Evolutionary conservation across 176 grass and related monocot genomes (phyloP).

Genomic region (Paspalum notatum): DNA sequence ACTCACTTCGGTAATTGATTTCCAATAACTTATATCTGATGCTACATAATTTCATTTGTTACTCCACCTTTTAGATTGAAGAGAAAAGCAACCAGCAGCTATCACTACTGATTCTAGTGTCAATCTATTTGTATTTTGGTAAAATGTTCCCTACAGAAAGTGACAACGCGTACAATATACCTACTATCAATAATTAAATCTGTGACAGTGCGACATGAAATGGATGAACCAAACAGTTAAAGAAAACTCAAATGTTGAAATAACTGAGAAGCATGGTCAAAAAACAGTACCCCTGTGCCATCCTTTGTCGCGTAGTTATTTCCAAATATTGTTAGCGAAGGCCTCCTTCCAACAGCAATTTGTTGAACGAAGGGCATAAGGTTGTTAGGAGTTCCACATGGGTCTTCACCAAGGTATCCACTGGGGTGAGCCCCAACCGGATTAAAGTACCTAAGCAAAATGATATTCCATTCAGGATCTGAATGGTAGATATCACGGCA

Average conservation of each 20-base stretch:
- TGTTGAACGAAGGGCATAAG: constrained; percentile 98
- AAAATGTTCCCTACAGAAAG: constrained; percentile 14
- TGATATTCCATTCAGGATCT: constrained; percentile 90
- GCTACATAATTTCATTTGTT: constrained; percentile 7
- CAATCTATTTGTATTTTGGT: neutral
- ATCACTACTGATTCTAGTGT: constrained; percentile 1
- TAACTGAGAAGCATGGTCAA: constrained; percentile 18
- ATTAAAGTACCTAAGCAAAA: constrained; percentile 96
- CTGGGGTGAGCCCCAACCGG: constrained; percentile 94
- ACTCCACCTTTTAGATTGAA: constrained; percentile 14
- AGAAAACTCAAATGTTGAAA: constrained; percentile 24
- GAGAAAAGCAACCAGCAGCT: neutral
- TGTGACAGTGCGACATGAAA: neutral
- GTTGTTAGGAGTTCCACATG: constrained; percentile 90
- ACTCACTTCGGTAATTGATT: constrained; percentile 3
- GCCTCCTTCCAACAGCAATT: constrained; percentile 93
- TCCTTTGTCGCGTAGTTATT: constrained; percentile 91
- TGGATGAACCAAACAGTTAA: constrained; percentile 4
- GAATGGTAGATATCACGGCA: constrained; percentile 74
- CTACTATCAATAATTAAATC: constrained; percentile 19
- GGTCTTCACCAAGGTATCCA: constrained; percentile 93
- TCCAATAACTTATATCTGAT: constrained; percentile 9
- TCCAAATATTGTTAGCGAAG: constrained; percentile 87
- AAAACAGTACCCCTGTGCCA: constrained; percentile 81
- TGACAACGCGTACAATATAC: neutral